Conservation (phyloP, 2,329 filamentous ascomycete species). For the Penicillium paneum region DNA sequence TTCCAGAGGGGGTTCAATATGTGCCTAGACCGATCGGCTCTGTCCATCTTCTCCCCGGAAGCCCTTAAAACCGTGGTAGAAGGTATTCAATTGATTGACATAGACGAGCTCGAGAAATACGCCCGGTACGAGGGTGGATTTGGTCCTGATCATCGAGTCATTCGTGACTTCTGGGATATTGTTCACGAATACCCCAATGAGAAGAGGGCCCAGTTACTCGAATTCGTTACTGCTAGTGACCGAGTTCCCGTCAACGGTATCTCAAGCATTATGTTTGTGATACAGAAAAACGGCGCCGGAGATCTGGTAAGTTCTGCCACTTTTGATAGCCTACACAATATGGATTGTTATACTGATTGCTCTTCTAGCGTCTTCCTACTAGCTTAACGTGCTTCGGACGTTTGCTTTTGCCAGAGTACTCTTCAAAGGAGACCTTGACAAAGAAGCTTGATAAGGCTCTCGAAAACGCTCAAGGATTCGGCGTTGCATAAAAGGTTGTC, state of each 20-base stretch:
- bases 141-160: slow-evolving; percentile 63
- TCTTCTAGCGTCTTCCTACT: slow-evolving; percentile 62
- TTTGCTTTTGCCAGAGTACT: slow-evolving; percentile 80
- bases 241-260: slow-evolving; percentile 84
- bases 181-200: slow-evolving; percentile 62
- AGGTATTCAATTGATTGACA: slow-evolving; percentile 76
- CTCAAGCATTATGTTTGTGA: slow-evolving; percentile 74
- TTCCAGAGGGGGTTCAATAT: slow-evolving; percentile 77
- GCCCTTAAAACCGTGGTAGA: slow-evolving; percentile 77
- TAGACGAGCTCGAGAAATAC: slow-evolving; percentile 66
- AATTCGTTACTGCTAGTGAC: slow-evolving; percentile 94
- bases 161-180: slow-evolving; percentile 80
- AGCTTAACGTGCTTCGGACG: slow-evolving; percentile 93
- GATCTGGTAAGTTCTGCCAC: slow-evolving; percentile 41
- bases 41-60: slow-evolving; percentile 67
- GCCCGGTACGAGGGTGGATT: slow-evolving; percentile 78
- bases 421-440: slow-evolving; percentile 63
- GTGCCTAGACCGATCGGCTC: slow-evolving; percentile 67
- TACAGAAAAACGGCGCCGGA: slow-evolving; percentile 72
- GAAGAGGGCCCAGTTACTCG: slow-evolving; percentile 73
- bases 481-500: slow-evolving; percentile 58
- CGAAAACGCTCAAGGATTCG: slow-evolving; percentile 85
- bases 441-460: slow-evolving; percentile 80
- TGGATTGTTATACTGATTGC: slow-evolving; percentile 5
- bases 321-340: not conserved